Evolutionary conservation across 805 yeast genomes (phyloP).

Genomic region (Yamadazyma nakazawae): DNA sequence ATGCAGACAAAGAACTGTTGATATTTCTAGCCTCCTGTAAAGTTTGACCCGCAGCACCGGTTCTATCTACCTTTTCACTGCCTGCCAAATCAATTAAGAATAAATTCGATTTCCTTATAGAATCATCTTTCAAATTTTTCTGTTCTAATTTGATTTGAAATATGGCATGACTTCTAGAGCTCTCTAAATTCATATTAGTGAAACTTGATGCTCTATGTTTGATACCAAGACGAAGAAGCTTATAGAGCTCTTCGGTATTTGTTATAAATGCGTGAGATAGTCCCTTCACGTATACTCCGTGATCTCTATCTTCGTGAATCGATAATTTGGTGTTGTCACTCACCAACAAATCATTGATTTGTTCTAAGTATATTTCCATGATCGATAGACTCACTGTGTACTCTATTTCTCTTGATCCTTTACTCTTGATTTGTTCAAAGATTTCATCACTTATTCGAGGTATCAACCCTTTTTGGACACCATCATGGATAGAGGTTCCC

Average conservation of each 20-base stretch:
- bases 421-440: constrained; percentile 48
- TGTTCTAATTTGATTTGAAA: constrained; percentile 68
- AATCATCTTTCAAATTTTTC: constrained; percentile 51
- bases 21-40: constrained; percentile 83
- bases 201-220: constrained; percentile 52
- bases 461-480: constrained; percentile 55
- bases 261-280: constrained; percentile 60
- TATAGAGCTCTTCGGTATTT: constrained; percentile 54
- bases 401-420: constrained; percentile 49
- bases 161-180: constrained; percentile 80
- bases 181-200: constrained; percentile 68
- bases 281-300: constrained; percentile 72
- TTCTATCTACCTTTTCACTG: constrained; percentile 72
- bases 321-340: constrained; percentile 34
- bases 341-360: constrained; percentile 65
- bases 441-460: constrained; percentile 69
- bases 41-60: constrained; percentile 70
- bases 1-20: constrained; percentile 70
- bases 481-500: constrained; percentile 44
- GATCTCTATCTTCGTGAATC: constrained; percentile 59
- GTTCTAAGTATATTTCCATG: constrained; percentile 81
- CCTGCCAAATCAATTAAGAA: constrained; percentile 86
- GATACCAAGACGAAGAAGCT: constrained; percentile 57
- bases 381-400: constrained; percentile 67
- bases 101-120: constrained; percentile 58